Percentiles rank a stretch among this genome's conserved stretches.
These are phyloP conservation scores for Fusarium subtropicale DNA, from an alignment of 2,329 filamentous ascomycete species.

Conservation along the genomic window DNA sequence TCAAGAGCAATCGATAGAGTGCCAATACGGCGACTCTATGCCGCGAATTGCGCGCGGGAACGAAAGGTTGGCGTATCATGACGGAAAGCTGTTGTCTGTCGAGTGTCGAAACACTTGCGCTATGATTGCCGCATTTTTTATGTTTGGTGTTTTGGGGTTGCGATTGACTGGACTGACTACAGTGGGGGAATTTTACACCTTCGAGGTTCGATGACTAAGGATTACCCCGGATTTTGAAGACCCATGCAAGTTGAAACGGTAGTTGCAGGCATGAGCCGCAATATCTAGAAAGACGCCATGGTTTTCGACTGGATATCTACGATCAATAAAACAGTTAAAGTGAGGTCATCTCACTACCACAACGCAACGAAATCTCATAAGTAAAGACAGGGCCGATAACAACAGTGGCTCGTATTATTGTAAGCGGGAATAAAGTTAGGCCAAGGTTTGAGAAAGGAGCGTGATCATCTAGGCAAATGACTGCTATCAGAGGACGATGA, in stretches of 20 bases:
- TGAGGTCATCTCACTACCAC: neutral
- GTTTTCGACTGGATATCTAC: neutral
- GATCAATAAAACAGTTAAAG: neutral
- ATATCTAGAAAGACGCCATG: neutral
- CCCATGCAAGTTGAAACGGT: neutral
- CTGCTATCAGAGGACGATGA: neutral
- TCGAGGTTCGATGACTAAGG: conserved; percentile 31
- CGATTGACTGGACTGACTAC: neutral
- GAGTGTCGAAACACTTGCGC: neutral
- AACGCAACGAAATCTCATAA: no score
- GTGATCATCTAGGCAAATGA: conserved; percentile 16
- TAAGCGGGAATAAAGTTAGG: neutral
- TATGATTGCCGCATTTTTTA: conserved; percentile 24
- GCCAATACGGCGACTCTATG: conserved; percentile 71
- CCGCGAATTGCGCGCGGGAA: conserved; percentile 63
- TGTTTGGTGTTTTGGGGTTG: conserved; percentile 1
- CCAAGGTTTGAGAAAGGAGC: neutral
- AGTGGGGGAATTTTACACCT: conserved; percentile 25
- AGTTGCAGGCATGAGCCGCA: neutral
- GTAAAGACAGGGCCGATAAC: no score
- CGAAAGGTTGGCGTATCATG: conserved; percentile 52
- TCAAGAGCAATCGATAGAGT: conserved; percentile 77
- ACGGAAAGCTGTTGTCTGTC: neutral
- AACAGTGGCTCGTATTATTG: neutral
- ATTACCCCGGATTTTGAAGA: conserved; percentile 31